These are phyloP conservation scores for Coccomyxa sp. DNA, from an alignment of 139 green algal species.

Conservation along the genomic window DNA sequence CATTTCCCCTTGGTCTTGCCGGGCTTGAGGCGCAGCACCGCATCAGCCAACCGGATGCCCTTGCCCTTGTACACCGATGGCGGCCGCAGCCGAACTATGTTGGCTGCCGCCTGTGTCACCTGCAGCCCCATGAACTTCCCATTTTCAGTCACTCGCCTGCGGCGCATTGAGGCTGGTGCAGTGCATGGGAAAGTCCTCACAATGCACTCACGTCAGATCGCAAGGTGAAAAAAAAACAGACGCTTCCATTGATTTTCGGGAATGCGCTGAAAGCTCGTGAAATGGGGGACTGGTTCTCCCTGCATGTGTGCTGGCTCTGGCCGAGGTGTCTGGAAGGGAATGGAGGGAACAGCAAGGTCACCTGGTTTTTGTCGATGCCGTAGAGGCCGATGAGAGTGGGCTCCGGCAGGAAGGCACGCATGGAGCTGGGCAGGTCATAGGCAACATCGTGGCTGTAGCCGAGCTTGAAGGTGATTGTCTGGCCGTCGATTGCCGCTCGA, in stretches of 20 bases:
- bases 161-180: too few species aligned
- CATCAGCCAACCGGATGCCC: constrained; percentile 3
- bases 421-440: constrained; percentile 1
- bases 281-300: too few species aligned
- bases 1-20: constrained; percentile 12
- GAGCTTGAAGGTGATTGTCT: constrained; percentile 10
- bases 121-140: neutral
- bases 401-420: constrained; percentile 12
- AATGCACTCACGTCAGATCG: too few species aligned
- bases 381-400: constrained; percentile 9
- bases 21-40: neutral
- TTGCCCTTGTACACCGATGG: constrained; percentile 19
- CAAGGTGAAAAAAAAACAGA: too few species aligned
- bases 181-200: too few species aligned
- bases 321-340: too few species aligned
- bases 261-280: too few species aligned
- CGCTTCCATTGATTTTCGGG: too few species aligned
- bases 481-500: neutral
- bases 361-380: constrained; percentile 14
- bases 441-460: constrained; percentile 7
- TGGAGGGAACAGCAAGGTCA: too few species aligned
- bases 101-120: constrained; percentile 15
- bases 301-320: too few species aligned
- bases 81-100: constrained; percentile 2
- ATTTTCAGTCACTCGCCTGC: too few species aligned